Evolutionary conservation across 2,329 filamentous ascomycete species (phyloP).

Genomic region (Myriosclerotinia scirpicola): DNA sequence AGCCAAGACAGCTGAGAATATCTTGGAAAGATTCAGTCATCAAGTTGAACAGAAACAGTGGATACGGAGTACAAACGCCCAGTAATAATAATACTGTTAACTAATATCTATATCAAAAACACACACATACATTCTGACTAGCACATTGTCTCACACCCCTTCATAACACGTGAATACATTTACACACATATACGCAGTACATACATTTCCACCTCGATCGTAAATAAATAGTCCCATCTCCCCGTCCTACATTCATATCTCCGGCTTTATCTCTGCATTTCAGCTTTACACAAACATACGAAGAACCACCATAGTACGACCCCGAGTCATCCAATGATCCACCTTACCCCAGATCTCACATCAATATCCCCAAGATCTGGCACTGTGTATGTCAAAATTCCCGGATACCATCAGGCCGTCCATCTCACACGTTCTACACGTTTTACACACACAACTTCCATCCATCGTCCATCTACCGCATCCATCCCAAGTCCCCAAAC

Average conservation of each 20-base stretch:
- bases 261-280: background rate
- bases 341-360: no score
- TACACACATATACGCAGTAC: background rate
- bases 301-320: background rate
- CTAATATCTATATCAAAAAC: background rate
- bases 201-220: background rate
- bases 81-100: background rate
- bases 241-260: no score
- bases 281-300: background rate
- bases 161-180: background rate
- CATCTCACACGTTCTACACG: no score
- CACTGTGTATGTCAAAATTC: no score
- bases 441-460: no score
- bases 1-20: background rate
- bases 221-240: background rate
- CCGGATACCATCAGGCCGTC: no score
- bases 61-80: background rate
- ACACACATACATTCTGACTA: background rate
- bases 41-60: background rate
- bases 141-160: background rate
- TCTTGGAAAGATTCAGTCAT: no score
- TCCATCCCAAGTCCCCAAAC: no score
- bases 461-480: no score
- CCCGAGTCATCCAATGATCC: background rate
- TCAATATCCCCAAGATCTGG: no score